Percentiles rank a stretch among this genome's conserved stretches.
These are phyloP conservation scores for Rhododendron molle DNA, from an alignment of 148 eudicot species.

Conservation along the genomic window DNA sequence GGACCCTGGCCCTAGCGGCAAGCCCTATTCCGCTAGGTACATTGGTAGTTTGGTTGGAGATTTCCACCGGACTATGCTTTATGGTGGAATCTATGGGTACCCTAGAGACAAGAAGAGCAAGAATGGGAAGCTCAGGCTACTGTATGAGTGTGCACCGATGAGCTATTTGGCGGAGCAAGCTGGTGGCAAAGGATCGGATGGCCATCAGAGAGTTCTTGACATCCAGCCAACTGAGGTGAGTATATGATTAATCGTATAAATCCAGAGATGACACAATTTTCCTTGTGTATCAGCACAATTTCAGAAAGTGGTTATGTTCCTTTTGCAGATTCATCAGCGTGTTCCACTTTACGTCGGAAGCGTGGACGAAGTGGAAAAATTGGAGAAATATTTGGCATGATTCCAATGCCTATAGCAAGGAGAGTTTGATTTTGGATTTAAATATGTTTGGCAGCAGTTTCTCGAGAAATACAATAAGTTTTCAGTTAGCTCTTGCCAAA, in stretches of 20 bases:
- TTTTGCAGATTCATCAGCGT: slow-evolving; percentile 87
- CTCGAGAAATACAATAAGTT: neutral
- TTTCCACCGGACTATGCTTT: slow-evolving; percentile 79
- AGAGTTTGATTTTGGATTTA: neutral
- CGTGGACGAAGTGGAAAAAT: slow-evolving; percentile 77
- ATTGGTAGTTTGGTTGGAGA: slow-evolving; percentile 95
- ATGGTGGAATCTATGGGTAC: slow-evolving; percentile 94
- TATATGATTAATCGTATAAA: neutral
- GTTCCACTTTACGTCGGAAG: slow-evolving; percentile 92
- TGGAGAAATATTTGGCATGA: slow-evolving; percentile 86
- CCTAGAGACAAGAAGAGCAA: slow-evolving; percentile 88
- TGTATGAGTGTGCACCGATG: slow-evolving; percentile 98
- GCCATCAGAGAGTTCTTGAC: slow-evolving; percentile 70
- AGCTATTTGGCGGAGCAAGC: slow-evolving; percentile 95
- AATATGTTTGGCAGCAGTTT: slow-evolving; percentile 9
- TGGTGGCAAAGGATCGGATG: slow-evolving; percentile 97
- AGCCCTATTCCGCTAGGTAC: slow-evolving; percentile 89
- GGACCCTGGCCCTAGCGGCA: slow-evolving; percentile 83
- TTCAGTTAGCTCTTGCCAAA: neutral
- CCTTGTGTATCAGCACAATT: neutral
- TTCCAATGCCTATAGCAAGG: neutral
- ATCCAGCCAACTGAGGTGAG: slow-evolving; percentile 80
- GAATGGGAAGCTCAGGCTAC: slow-evolving; percentile 81
- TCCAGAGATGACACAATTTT: neutral
- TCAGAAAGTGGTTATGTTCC: neutral